Evolutionary conservation across 345 rosid genomes (phyloP).

Genomic region (Populus alba): DNA sequence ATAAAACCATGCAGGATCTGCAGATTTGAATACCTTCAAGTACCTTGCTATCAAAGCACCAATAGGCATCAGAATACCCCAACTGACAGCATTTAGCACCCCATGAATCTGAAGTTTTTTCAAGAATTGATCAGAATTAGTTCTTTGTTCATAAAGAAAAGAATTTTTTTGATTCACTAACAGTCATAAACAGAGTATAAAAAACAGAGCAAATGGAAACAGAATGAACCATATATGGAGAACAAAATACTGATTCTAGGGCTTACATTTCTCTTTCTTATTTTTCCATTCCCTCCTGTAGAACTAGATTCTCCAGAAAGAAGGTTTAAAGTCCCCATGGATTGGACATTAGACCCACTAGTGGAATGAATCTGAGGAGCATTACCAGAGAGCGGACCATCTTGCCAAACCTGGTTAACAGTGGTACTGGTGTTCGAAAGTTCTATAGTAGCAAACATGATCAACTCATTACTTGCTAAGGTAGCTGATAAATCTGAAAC

Average conservation of each 20-base stretch:
- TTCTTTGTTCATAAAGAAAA: not conserved
- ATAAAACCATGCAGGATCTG: constrained; percentile 87
- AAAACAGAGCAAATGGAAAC: not conserved
- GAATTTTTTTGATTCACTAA: not conserved
- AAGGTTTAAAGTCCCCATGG: constrained; percentile 60
- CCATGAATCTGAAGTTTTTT: constrained; percentile 65
- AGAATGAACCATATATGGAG: not conserved
- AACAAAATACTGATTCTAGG: not conserved
- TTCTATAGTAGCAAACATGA: constrained; percentile 58
- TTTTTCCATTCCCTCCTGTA: constrained; percentile 37
- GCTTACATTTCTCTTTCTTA: constrained; percentile 62
- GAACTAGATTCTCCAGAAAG: constrained; percentile 48
- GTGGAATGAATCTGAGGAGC: constrained; percentile 42
- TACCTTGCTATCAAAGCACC: constrained; percentile 79
- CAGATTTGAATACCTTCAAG: constrained; percentile 68
- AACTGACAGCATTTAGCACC: constrained; percentile 69
- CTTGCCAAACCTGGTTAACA: constrained; percentile 84
- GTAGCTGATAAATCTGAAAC: constrained; percentile 60
- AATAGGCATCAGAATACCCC: constrained; percentile 84
- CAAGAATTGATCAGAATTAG: not conserved
- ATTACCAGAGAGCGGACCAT: constrained; percentile 54
- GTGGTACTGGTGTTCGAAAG: constrained; percentile 34
- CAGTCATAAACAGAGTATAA: constrained; percentile 7
- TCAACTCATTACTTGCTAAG: constrained; percentile 53
- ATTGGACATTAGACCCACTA: constrained; percentile 53